A percentile compares a stretch with the other conserved stretches of the same genome.
Evolutionary conservation across 495 filamentous ascomycete species (phyloP).

Genomic region (Podospora fimiseda): DNA sequence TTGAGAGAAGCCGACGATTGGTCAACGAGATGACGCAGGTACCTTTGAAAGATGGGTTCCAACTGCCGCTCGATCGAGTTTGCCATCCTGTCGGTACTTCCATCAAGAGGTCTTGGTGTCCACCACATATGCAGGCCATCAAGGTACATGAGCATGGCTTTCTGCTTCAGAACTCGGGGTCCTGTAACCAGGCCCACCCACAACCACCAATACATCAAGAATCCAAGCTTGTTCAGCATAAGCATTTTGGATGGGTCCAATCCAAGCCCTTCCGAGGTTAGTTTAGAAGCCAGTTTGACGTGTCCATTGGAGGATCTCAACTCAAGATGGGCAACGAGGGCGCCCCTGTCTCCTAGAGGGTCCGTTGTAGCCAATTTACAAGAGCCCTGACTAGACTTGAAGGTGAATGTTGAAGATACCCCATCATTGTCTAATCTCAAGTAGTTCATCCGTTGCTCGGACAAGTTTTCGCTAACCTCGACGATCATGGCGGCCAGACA

Average conservation of each 20-base stretch:
- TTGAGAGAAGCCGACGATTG: conserved; percentile 31
- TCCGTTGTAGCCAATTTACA: conserved; percentile 53
- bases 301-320: conserved; percentile 50
- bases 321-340: conserved; percentile 25
- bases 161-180: conserved; percentile 55
- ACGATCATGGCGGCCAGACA: conserved; percentile 61
- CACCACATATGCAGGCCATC: conserved; percentile 52
- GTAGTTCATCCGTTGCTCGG: conserved; percentile 61
- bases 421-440: conserved; percentile 31
- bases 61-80: conserved; percentile 39
- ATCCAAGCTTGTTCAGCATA: conserved; percentile 34
- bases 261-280: conserved; percentile 42
- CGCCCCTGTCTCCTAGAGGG: conserved; percentile 34
- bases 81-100: conserved; percentile 44
- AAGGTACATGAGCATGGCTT: conserved; percentile 45
- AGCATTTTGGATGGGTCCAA: conserved; percentile 44
- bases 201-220: conserved; percentile 51
- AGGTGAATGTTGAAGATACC: conserved; percentile 53
- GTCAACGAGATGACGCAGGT: conserved; percentile 42
- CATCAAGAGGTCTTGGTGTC: conserved; percentile 48
- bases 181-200: conserved; percentile 59
- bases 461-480: conserved; percentile 76
- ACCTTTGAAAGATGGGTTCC: conserved; percentile 47
- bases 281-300: conserved; percentile 48
- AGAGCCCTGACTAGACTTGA: conserved; percentile 58